phyloP scores from a whole-genome alignment of 768 basidiomycete species.

The Suillus ampliporus region DNA sequence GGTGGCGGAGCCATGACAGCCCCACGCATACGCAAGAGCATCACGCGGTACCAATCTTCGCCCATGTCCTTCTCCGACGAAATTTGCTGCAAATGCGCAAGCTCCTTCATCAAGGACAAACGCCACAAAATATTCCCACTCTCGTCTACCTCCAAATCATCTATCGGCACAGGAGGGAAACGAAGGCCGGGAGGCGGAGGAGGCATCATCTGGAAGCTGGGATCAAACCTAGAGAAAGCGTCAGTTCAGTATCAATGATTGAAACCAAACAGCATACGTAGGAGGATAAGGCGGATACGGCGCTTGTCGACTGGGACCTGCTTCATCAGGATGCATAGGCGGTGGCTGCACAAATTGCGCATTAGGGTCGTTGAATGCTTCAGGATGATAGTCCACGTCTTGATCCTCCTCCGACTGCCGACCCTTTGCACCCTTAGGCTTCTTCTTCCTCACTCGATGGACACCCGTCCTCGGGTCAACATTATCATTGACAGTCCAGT shows the following conservation, averaged over 20 bases:
- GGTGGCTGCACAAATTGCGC: conserved; percentile 58
- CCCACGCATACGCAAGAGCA: conserved; percentile 78
- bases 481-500: conserved; percentile 92
- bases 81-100: conserved; percentile 74
- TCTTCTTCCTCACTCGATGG: conserved; percentile 88
- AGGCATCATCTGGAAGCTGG: conserved; percentile 70
- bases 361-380: conserved; percentile 59
- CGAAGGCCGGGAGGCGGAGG: conserved; percentile 58
- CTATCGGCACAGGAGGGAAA: conserved; percentile 71
- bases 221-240: conserved; percentile 63
- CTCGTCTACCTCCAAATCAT: conserved; percentile 78
- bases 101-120: conserved; percentile 79
- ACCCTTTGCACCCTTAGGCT: conserved; percentile 61
- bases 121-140: conserved; percentile 84
- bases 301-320: conserved; percentile 60
- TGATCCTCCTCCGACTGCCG: conserved; percentile 59
- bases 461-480: conserved; percentile 90
- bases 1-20: conserved; percentile 63
- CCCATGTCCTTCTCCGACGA: conserved; percentile 82
- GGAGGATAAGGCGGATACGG: conserved; percentile 69
- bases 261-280: conserved; percentile 39
- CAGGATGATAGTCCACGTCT: conserved; percentile 68
- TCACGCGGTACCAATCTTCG: conserved; percentile 86
- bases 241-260: conserved; percentile 12
- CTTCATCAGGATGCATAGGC: conserved; percentile 63